Conservation (phyloP, 169 alveolate genomes). For the Eimeria falciformis region DNA sequence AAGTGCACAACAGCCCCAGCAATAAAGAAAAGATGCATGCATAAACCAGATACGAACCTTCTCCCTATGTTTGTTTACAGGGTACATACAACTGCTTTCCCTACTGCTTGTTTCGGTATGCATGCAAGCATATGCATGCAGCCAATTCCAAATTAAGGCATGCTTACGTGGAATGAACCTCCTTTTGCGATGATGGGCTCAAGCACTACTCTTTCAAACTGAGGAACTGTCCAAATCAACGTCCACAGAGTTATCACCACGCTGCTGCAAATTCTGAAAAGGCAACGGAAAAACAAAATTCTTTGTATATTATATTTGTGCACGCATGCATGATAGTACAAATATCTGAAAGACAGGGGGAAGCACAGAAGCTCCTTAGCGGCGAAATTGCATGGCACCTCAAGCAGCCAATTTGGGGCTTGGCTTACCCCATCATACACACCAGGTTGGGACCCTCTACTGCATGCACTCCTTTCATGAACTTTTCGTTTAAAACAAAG, state of each 20-base stretch:
- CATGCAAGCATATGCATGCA: background rate
- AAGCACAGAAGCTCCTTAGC: background rate
- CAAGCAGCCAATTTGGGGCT: background rate
- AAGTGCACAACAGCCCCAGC: background rate
- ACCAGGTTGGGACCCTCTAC: constrained; percentile 85
- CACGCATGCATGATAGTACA: too few relatives aligned
- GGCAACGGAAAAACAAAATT: background rate
- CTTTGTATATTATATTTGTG: background rate
- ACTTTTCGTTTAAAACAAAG: constrained; percentile 83
- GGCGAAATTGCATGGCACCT: background rate
- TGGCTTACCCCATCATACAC: constrained; percentile 82
- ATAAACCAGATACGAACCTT: too few relatives aligned
- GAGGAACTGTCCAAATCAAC: constrained; percentile 82
- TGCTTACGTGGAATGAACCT: constrained; percentile 32
- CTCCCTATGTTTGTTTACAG: too few relatives aligned
- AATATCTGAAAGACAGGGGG: background rate
- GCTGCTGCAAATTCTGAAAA: constrained; percentile 76
- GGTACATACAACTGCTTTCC: too few relatives aligned
- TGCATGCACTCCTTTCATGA: constrained; percentile 70
- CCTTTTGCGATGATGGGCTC: constrained; percentile 69
- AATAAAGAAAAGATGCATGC: background rate
- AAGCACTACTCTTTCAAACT: constrained; percentile 78
- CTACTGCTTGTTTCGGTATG: too few relatives aligned
- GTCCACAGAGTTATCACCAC: constrained; percentile 80
- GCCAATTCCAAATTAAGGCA: background rate